These are phyloP conservation scores for Scedosporium dehoogii DNA, from an alignment of 2,329 filamentous ascomycete species.

Conservation along the genomic window DNA sequence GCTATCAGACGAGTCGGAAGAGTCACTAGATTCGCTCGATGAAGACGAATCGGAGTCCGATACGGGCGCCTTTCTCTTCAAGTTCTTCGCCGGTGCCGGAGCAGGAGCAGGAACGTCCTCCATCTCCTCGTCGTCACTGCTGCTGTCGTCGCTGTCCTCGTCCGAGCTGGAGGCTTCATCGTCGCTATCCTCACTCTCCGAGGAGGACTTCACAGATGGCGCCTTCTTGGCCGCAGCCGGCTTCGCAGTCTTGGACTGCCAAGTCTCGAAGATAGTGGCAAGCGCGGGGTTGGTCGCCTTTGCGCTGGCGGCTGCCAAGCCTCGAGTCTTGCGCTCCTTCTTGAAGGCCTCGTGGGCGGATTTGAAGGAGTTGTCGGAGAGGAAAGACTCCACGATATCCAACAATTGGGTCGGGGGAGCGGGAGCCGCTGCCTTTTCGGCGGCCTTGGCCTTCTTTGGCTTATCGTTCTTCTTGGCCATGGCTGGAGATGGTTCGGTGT, in stretches of 20 bases:
- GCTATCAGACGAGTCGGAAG: constrained; percentile 11
- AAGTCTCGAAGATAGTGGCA: constrained; percentile 38
- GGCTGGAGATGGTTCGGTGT: constrained; percentile 10
- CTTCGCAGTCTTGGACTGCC: constrained; percentile 26
- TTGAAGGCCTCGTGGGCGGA: constrained; percentile 51
- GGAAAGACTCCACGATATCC: constrained; percentile 56
- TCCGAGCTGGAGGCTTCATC: constrained; percentile 12
- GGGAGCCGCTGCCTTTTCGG: constrained; percentile 11
- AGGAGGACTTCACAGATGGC: constrained; percentile 11
- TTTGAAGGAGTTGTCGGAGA: constrained; percentile 55
- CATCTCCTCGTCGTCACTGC: constrained; percentile 14
- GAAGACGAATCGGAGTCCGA: constrained; percentile 2
- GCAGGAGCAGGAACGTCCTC: constrained; percentile 18
- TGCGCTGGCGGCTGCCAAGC: constrained; percentile 27
- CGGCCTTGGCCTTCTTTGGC: constrained; percentile 12
- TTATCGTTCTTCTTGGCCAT: constrained; percentile 23
- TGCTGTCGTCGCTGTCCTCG: constrained; percentile 12
- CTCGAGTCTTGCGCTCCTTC: constrained; percentile 49
- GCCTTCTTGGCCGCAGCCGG: neutral
- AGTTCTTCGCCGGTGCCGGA: constrained; percentile 9
- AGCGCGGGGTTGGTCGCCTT: constrained; percentile 27
- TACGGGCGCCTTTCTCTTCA: constrained; percentile 14
- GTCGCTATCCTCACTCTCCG: constrained; percentile 11
- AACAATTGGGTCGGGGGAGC: constrained; percentile 49
- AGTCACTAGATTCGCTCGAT: constrained; percentile 17